Base-by-base conservation (phyloP, 768 basidiomycete species). In the Xerocomus spinulosus region DNA sequence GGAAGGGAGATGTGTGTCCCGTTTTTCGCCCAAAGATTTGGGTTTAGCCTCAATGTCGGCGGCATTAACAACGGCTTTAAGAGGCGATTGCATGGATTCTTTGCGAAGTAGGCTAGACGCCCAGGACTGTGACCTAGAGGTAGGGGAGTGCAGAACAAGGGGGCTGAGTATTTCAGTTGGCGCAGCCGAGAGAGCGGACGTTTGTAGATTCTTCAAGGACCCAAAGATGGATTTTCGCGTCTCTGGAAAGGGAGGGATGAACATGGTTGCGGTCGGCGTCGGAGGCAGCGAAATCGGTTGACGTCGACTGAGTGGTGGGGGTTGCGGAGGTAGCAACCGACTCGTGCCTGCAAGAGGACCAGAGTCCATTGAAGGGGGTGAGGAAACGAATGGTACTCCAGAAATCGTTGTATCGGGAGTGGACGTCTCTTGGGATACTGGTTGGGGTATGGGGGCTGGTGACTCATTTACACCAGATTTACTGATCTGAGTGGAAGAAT, bases 231-330 rank as follows among this genome's bases (percentile, higher is more conserved):
- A 55, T 12, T 59, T 60, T 17, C 58, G 53, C 20, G 47, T 49
- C 10, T 33, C 26, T 25, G 56, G 6, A 6, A 52, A 17, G 13
- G 56, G 45, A 28, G 66, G 53, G 5, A 55, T 57, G 24, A 45
- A 57, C 2, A 51, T 6, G 17, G 56, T 49, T 13, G 57, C 51
- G 30, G 62, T 68, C 7, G 67, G 67, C 12, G 67, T 68, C 10
- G 62, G n/a, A 3, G 67, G 67, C n/a, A 68, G 44, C 3, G 68
- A 70, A 24, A 68, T 65, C 25, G 68, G 64, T 20, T 52, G 55
- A 9, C 46, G 63, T 52, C 63, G 61, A 44, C 44, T 48, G 12
- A 68, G 59, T 37, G 54, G 59, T 23, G 67, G 67, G 4, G 68
- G 68, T 46, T 55, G 57, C 17, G 42, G 25, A 24, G 41, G 54